Base-by-base conservation (phyloP, 2,329 filamentous ascomycete genomes). In the Curvularia sp. region DNA sequence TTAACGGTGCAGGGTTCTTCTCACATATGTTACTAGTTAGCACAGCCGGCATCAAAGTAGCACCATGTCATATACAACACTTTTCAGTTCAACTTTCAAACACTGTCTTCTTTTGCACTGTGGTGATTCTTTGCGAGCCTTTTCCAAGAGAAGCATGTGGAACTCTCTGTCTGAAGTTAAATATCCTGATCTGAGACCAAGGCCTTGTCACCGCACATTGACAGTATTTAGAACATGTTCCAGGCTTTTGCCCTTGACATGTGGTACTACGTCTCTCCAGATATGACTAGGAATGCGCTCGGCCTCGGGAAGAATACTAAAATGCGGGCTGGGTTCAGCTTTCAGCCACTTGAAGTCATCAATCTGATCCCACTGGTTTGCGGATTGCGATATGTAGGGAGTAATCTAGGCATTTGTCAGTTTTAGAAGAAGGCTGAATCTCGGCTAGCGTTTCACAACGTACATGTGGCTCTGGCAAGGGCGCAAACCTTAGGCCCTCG, bases 261-360 rank as follows among this genome's bases (percentile, higher is more conserved):
- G 60, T 10, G 62, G 55, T 10, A 93, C 86, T 10, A 87, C 81
- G 30, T 55, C 18, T 15, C 5, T 52, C 93, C 93, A 97, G 0
- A 89, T 80, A 1, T 84, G 80, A 1, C 89, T 85, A 0, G 78
- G 66, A 12, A 94, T 78, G 23, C 84, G 83, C 53, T 88, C 80
- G 1, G 81, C 81, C 51, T 87, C 83, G 1, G 86, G 80, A 21
- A 98, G 68, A 2, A 92, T 78, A 32, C 82, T 86, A 92, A 94
- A 99, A 73, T 99, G 93, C 2, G 95, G 95, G 72, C 92, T 97
- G 28, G 87, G 86, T 57, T 91, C 92, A 15, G 86, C 83, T 77
- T 93, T 96, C 63, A 97, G 84, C 95, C 95, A 98, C 79, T 96
- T 96, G 82, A 99, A 99, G 76, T 99, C 95, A 75, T 98, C 92